phyloP scores from a whole-genome alignment of 225 moss, liverwort and hornwort species.

The Sphagnum tenellum region DNA sequence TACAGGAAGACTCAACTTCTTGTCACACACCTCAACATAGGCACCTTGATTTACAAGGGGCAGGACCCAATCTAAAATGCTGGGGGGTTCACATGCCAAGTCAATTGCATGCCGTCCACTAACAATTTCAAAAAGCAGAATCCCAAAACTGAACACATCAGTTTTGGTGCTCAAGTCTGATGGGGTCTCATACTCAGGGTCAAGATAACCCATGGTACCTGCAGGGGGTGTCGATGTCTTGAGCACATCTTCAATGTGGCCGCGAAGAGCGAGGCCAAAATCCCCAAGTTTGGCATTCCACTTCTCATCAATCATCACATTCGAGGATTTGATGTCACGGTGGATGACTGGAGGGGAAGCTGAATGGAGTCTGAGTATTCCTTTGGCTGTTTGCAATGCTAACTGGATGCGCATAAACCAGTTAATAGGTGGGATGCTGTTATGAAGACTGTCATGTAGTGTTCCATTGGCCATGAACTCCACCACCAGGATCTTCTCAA shows the following conservation, averaged over 20 bases:
- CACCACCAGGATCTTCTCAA: slow-evolving; percentile 61
- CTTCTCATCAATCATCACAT: slow-evolving; percentile 47
- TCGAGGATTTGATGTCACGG: slow-evolving; percentile 57
- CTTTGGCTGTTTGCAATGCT: slow-evolving; percentile 45
- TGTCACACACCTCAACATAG: slow-evolving; percentile 28
- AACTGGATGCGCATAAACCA: slow-evolving; percentile 53
- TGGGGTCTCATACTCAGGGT: slow-evolving; percentile 56
- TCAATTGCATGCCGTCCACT: slow-evolving; percentile 61
- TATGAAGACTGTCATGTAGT: slow-evolving; percentile 49
- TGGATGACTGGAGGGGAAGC: slow-evolving; percentile 57
- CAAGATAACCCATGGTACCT: slow-evolving; percentile 60
- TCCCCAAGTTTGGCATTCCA: slow-evolving; percentile 69
- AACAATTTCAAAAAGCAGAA: slow-evolving; percentile 44
- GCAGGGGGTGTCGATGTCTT: slow-evolving; percentile 45
- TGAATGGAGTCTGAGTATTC: slow-evolving; percentile 39
- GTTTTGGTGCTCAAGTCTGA: slow-evolving; percentile 54
- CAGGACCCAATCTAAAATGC: slow-evolving; percentile 53
- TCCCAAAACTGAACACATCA: slow-evolving; percentile 62
- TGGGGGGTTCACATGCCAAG: slow-evolving; percentile 44
- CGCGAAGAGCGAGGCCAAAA: slow-evolving; percentile 50
- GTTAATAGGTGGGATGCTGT: slow-evolving; percentile 29
- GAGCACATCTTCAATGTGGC: slow-evolving; percentile 46
- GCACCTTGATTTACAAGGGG: slow-evolving; percentile 52
- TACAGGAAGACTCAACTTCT: slow-evolving; percentile 18
- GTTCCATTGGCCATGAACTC: slow-evolving; percentile 68